These are phyloP conservation scores for Neurospora cerealis DNA, from an alignment of 495 filamentous ascomycete species.

Conservation along the genomic window DNA sequence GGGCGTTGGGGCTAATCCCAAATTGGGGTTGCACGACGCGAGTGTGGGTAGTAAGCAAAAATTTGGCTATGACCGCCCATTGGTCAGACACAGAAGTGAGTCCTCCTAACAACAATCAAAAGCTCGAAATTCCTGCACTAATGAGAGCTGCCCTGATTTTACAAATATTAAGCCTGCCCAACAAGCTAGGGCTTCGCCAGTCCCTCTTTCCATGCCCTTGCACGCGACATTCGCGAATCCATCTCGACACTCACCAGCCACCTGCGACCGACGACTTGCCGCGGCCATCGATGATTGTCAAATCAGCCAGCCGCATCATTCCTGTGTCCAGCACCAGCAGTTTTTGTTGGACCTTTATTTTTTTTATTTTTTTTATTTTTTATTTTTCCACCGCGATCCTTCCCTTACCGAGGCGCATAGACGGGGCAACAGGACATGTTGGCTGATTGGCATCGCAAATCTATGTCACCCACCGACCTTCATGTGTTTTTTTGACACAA, in stretches of 20 bases:
- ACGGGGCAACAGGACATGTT: neutral
- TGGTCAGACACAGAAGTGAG: neutral
- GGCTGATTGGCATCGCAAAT: neutral
- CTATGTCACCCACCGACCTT: neutral
- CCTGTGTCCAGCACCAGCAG: neutral
- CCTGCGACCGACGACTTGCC: neutral
- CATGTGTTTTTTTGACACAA: neutral
- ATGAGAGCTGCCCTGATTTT: slow-evolving; percentile 12
- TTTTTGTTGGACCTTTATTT: neutral
- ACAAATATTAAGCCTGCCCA: slow-evolving; percentile 8
- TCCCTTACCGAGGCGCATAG: neutral
- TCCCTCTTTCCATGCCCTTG: neutral
- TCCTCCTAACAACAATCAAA: neutral
- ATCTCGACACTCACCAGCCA: neutral
- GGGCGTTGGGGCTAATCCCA: slow-evolving; percentile 31
- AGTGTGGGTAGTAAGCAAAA: slow-evolving; percentile 2
- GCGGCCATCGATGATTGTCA: neutral
- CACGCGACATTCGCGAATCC: neutral
- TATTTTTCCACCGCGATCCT: neutral
- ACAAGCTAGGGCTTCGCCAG: neutral
- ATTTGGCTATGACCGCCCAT: neutral
- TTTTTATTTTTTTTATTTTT: neutral
- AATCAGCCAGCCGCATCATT: neutral
- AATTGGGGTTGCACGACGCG: slow-evolving; percentile 13
- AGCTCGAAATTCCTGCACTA: neutral